These are phyloP conservation scores for Typha latifolia DNA, from an alignment of 176 grass and related monocot genomes.

Conservation along the genomic window DNA sequence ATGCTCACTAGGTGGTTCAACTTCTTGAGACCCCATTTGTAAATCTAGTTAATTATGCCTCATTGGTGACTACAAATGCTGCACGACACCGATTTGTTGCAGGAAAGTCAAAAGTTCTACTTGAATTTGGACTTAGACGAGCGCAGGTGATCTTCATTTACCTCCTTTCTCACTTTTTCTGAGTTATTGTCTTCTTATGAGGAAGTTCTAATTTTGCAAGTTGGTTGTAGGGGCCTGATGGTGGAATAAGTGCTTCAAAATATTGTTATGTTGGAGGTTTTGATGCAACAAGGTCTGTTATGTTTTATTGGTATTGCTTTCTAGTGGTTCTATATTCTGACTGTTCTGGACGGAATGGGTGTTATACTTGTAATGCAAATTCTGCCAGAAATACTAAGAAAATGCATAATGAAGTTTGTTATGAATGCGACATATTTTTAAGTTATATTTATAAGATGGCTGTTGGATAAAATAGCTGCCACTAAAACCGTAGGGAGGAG, in stretches of 20 bases:
- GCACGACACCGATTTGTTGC: slow-evolving; percentile 78
- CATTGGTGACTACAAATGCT: slow-evolving; percentile 97
- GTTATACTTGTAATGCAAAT: too few species aligned
- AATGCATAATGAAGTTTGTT: too few species aligned
- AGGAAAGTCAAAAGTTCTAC: slow-evolving; percentile 77
- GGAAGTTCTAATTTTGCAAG: slow-evolving; percentile 12
- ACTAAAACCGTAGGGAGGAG: too few species aligned
- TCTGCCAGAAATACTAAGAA: too few species aligned
- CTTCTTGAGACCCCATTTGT: slow-evolving; percentile 95
- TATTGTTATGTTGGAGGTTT: slow-evolving; percentile 97
- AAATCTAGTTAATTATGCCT: slow-evolving; percentile 97
- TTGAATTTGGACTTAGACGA: slow-evolving; percentile 98
- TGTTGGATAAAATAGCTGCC: too few species aligned
- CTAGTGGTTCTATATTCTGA: too few species aligned
- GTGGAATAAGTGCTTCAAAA: slow-evolving; percentile 98
- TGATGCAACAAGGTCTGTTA: slow-evolving; percentile 83
- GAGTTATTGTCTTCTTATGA: not conserved
- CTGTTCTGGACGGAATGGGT: too few species aligned
- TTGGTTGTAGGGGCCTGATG: slow-evolving; percentile 79
- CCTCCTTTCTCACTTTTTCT: not conserved
- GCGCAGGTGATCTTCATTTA: slow-evolving; percentile 55
- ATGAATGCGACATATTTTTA: too few species aligned
- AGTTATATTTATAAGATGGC: too few species aligned
- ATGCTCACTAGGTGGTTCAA: slow-evolving; percentile 67
- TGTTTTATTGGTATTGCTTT: slow-evolving; percentile 9